Base-by-base conservation (phyloP, 1,284 basidiomycete genomes). In the Gymnopus androsaceus region DNA sequence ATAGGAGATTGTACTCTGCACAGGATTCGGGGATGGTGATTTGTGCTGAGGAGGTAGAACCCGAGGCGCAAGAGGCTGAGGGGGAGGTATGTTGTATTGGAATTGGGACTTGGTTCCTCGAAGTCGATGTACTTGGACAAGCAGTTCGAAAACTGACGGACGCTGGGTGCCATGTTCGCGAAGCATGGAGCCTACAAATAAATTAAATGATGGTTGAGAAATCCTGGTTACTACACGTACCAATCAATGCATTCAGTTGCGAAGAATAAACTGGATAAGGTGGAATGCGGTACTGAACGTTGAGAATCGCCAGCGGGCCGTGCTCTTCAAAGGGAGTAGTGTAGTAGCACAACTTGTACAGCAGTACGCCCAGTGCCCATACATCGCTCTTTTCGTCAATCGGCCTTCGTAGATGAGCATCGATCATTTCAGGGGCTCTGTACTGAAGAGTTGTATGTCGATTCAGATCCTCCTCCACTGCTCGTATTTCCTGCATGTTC, bases 291-390 rank as follows among this genome's bases (percentile, higher is more conserved):
- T 98, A 99, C 67, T 96, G 94, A 28, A 95, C 96, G 66, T 98
- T 97, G 59, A 98, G 80, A 60, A 99, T 99, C 0, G 97, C 97
- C 48, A 99, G 76, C 0, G 95, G 92, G 0, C 96, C 96, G 63
- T 97, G 94, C 66, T 96, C 96, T 74, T 95, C 97, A 63, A 98
- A 98, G 0, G 97, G 97, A 0, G 97, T 99, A 0, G 96, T 99
- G 72, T 99, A 99, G 74, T 98, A 99, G 74, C 97, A 99, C 6
- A 98, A 79, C 61, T 94, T 92, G 72, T 95, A 94, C 3, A 98
- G 80, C 65, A 97, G 81, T 44, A 96, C 88, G 0, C 95, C 95
- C n/a, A 97, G 75, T 1, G 95, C 94, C 95, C 95, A 98, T 12
- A 98, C 85, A 66, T 98, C 95, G 84, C 93, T 92, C 75, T 95